Conservation (phyloP, 345 rosid genomes). For the Ceriops decandra region DNA sequence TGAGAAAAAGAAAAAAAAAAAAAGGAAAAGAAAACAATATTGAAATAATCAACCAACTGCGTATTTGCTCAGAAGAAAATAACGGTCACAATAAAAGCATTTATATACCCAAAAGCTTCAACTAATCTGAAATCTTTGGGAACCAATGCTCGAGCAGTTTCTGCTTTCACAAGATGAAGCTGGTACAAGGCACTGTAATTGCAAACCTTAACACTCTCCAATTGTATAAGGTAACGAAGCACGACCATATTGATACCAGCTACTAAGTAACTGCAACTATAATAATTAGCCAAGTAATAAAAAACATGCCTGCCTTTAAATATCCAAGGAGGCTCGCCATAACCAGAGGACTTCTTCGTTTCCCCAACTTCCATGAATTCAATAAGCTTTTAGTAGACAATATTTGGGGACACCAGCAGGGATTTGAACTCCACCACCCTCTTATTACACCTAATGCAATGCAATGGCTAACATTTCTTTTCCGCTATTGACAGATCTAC, state of each 20-base stretch:
- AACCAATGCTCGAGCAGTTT: constrained; percentile 72
- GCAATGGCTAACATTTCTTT: not conserved
- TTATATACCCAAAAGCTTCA: constrained; percentile 85
- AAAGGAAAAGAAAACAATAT: too few species aligned
- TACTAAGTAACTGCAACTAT: too few species aligned
- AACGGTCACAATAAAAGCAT: not conserved
- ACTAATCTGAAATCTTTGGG: constrained; percentile 80
- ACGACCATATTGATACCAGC: constrained; percentile 1
- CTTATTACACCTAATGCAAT: not conserved
- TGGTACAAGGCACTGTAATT: constrained; percentile 85
- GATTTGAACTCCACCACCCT: not conserved
- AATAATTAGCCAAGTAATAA: not conserved
- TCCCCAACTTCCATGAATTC: constrained; percentile 51
- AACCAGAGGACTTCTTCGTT: constrained; percentile 42
- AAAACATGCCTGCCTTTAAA: constrained; percentile 80
- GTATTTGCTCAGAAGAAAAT: not conserved
- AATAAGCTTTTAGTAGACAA: constrained; percentile 15
- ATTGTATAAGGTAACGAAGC: not conserved
- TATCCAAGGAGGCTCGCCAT: constrained; percentile 85
- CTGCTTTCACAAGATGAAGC: constrained; percentile 89
- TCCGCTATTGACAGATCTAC: constrained; percentile 6
- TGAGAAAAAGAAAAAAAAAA: not conserved
- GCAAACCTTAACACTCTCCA: constrained; percentile 1
- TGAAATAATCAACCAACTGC: not conserved
- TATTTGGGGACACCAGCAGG: constrained; percentile 7